Percentiles rank a stretch among this genome's conserved stretches.
These are phyloP conservation scores for Jacaranda copaia DNA, from an alignment of 257 asterid species.

Conservation along the genomic window DNA sequence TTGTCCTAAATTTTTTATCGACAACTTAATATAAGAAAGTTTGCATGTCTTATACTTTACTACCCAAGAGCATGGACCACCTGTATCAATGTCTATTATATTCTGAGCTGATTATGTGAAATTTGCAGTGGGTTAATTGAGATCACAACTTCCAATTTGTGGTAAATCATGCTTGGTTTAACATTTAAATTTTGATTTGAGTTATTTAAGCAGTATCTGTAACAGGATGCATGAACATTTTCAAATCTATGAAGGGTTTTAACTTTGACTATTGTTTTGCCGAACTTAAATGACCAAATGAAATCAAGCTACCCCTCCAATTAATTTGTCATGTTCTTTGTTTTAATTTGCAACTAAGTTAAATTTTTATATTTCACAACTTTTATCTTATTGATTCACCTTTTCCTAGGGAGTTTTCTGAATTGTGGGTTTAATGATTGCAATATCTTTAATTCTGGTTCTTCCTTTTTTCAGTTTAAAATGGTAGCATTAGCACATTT, in stretches of 20 bases:
- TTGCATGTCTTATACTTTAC: not conserved
- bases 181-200: not conserved
- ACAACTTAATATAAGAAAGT: not conserved
- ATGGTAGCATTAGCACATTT: not conserved
- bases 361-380: not conserved
- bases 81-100: not conserved
- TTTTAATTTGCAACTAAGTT: not conserved
- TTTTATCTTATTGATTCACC: not conserved
- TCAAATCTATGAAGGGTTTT: not conserved
- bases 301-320: not conserved
- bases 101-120: not conserved
- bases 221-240: not conserved
- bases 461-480: no score
- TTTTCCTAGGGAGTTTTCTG: not conserved
- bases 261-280: not conserved
- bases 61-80: not conserved
- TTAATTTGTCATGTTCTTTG: not conserved
- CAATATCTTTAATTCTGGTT: not conserved
- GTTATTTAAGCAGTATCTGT: not conserved
- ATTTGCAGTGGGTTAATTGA: not conserved
- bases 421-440: not conserved
- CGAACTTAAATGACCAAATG: not conserved
- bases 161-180: not conserved
- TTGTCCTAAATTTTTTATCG: not conserved
- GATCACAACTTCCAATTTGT: not conserved